These are phyloP conservation scores for Linnemannia exigua DNA, from an alignment of 192 early-diverging fungal genomes.

Conservation along the genomic window DNA sequence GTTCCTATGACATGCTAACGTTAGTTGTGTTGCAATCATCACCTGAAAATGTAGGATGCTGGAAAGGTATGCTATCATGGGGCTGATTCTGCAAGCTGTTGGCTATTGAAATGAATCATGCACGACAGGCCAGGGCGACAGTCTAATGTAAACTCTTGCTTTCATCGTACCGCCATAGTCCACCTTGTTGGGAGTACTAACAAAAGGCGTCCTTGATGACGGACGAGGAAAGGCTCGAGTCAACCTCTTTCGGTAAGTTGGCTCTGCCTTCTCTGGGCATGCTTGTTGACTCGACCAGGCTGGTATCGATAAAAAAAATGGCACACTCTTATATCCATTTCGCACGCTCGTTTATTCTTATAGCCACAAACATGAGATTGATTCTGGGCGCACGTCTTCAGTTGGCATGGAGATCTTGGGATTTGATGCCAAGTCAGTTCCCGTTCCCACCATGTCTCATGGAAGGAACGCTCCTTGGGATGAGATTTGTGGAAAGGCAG, in stretches of 20 bases:
- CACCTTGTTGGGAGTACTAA: constrained; percentile 91
- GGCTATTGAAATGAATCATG: not conserved
- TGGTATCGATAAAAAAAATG: not conserved
- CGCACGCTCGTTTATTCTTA: not conserved
- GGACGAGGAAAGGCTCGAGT: constrained; percentile 92
- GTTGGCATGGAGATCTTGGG: constrained; percentile 94
- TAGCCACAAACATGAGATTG: constrained; percentile 91
- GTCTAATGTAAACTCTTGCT: not conserved
- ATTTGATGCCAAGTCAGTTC: constrained; percentile 78
- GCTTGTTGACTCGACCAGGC: not conserved
- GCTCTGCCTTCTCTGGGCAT: not conserved
- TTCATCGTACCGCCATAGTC: constrained; percentile 54
- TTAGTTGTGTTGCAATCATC: not conserved
- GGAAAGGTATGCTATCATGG: constrained; percentile 69
- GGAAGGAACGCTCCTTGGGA: constrained; percentile 86
- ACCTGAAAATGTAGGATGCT: constrained; percentile 60
- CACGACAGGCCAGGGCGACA: not conserved
- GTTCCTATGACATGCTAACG: not conserved
- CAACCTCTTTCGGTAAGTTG: constrained; percentile 80
- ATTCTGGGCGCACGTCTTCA: constrained; percentile 90
- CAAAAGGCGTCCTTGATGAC: constrained; percentile 92
- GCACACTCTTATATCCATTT: not conserved
- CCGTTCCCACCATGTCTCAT: constrained; percentile 65
- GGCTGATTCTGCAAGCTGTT: not conserved
- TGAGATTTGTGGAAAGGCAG: constrained; percentile 79